These are phyloP conservation scores for Euphorbia corollata DNA, from an alignment of 441 rosid species.

Conservation along the genomic window DNA sequence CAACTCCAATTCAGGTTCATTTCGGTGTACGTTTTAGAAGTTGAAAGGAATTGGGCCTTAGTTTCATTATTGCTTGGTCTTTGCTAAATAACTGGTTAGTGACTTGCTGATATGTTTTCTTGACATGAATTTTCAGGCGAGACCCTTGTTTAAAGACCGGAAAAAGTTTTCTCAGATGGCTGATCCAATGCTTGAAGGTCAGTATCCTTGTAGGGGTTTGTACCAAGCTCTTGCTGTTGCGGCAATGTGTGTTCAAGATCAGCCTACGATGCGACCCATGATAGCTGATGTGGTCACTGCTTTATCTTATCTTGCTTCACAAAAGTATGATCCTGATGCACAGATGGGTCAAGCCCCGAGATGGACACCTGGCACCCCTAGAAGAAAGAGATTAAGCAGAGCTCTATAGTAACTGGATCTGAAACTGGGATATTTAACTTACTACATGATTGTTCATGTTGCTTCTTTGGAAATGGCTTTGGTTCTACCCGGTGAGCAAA, in stretches of 20 bases:
- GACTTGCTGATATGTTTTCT: neutral
- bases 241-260: constrained; percentile 94
- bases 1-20: too few species aligned
- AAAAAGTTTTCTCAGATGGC: constrained; percentile 77
- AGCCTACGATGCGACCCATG: constrained; percentile 81
- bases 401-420: constrained; percentile 18
- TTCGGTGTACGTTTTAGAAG: too few species aligned
- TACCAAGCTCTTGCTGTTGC: constrained; percentile 94
- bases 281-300: constrained; percentile 88
- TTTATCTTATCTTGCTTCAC: constrained; percentile 67
- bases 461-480: constrained; percentile 3
- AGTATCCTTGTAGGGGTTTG: constrained; percentile 69
- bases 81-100: neutral
- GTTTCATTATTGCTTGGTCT: too few species aligned
- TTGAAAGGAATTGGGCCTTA: too few species aligned
- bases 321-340: constrained; percentile 39
- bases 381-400: constrained; percentile 32
- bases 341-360: constrained; percentile 31
- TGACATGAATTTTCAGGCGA: constrained; percentile 50
- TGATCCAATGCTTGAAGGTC: constrained; percentile 77
- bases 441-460: constrained; percentile 6
- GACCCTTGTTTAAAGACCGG: constrained; percentile 80
- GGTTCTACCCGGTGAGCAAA: neutral
- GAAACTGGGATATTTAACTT: constrained; percentile 20
- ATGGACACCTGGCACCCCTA: constrained; percentile 34